Evolutionary conservation across 1,139 yeast species (phyloP), one percentile per base, ranked within the genome.

Genomic region (Lizanozyma gosingica): DNA sequence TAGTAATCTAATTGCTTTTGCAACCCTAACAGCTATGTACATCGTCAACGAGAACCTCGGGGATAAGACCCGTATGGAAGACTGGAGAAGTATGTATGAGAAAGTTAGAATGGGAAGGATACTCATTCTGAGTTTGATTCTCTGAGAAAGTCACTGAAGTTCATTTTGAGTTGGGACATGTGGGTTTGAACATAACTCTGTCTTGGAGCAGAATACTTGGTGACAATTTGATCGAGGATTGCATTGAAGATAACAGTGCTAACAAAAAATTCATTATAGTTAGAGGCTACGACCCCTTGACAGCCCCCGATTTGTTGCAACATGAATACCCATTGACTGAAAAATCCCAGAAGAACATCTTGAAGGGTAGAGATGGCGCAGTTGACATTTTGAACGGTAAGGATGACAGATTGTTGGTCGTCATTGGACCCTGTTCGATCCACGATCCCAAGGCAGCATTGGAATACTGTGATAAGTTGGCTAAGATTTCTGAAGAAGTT

Each of bases 351-450:
- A 76, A 75, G 45, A 80, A 86, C 3, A 95, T 92, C 39, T 69
- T 81, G 43, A 65, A 66, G 49, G 96, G 94, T 45, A 79, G 98
- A 64, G 71, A 70, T 51, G 92, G 80, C 37, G 80, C 94, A 40
- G 75, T 80, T 45, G 75, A 77, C 34, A 83, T 90, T 45, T 74
- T 90, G 50, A 69, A 74, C 48, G 84, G 85, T 42, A 66, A 72
- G 48, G 90, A 84, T 55, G 95, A 87, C 73, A 79, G 88, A 57
- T 72, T 88, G 43, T 69, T 92, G 42, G 84, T 88, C 34, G 94
- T 92, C 41, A 96, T 76, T 35, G 82, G 98, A 2, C 98, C 98
- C 45, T 92, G 98, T 62, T 90, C 97, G 29, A 82, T 92, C 53
- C 98, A 92, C 61, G 97, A 92, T 62, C 78, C 94, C 45, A 78